Evolutionary conservation across 1,284 basidiomycete genomes (phyloP).

Genomic region (Heterobasidion irregulare): DNA sequence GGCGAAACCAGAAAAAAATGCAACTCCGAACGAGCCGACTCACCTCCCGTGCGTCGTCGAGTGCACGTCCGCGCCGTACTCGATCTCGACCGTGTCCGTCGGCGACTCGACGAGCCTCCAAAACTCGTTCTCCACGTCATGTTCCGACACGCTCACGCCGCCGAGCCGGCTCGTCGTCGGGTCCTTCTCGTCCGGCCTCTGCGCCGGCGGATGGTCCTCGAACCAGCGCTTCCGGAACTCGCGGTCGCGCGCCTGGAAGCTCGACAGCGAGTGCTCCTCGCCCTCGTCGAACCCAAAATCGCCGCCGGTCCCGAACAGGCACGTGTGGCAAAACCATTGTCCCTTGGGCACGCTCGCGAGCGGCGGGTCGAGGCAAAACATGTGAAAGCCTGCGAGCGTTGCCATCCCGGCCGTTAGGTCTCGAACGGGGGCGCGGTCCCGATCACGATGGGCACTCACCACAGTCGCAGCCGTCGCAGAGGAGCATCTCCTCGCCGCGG

Average conservation of each 20-base stretch:
- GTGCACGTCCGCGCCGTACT: constrained; percentile 98
- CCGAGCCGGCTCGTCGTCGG: constrained; percentile 54
- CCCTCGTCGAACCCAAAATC: constrained; percentile 99
- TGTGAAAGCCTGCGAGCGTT: constrained; percentile 79
- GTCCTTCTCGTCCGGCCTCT: constrained; percentile 24
- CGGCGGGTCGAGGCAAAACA: constrained; percentile 92
- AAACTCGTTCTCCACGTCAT: constrained; percentile 92
- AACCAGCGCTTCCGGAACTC: constrained; percentile 91
- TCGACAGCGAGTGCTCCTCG: constrained; percentile 88
- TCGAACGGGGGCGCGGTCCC: too few relatives aligned
- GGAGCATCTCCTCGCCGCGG: constrained; percentile 82
- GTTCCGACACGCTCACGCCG: constrained; percentile 68
- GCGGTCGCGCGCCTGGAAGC: constrained; percentile 86
- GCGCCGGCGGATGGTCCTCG: constrained; percentile 53
- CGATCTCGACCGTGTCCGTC: constrained; percentile 92
- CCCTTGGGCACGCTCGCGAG: constrained; percentile 80
- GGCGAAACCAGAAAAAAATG: neutral
- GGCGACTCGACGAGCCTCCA: constrained; percentile 92
- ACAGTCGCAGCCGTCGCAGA: constrained; percentile 96
- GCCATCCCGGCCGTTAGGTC: constrained; percentile 5
- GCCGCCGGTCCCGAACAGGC: constrained; percentile 89
- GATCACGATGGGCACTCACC: too few relatives aligned
- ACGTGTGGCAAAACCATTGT: constrained; percentile 95
- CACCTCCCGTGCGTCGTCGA: constrained; percentile 96
- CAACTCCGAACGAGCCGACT: constrained; percentile 13